Evolutionary conservation across 2,329 filamentous ascomycete genomes (phyloP), one percentile per base, ranked within the genome.

Genomic region (Sodiomyces alkalinus): DNA sequence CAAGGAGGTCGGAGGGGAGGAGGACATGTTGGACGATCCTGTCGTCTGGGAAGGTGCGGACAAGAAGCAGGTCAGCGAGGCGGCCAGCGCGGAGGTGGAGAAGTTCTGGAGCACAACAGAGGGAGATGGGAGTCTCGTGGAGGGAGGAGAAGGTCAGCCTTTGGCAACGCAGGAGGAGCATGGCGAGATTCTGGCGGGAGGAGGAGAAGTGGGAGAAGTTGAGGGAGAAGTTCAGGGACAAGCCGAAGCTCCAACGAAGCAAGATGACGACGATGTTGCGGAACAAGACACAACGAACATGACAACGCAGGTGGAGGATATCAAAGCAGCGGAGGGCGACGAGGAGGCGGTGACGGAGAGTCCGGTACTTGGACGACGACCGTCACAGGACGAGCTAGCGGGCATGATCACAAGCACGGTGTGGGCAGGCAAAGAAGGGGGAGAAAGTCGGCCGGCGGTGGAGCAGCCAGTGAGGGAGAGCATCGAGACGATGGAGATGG

Each of bases 1-100:
- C 16, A 52, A 53, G 30, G 49, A 53, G 27, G 45, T 45, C 18
- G 27, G 33, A 42, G 49, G 24, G 27, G 51, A 53, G 10, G 56
- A 62, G 24, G 56, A 62, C 37, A 40, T 58, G 17, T 58, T 61
- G 41, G 55, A 64, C 35, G 54, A 62, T 37, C 45, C 54, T 28
- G 45, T 49, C 11, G 41, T 60, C 16, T 59, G 56, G 57, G 55
- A 64, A 39, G 53, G 52, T 15, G 48, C 50, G 9, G 53, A 61
- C 24, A 51, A 49, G 34, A 58, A 49, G 33, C 35, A 36, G 6
- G 20, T 52, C 11, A 20, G 27, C 18, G 32, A 38, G 20, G 38
- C 32, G 18, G 31, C 21, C 39, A 33, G 22, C 28, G 40, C 21
- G 28, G 43, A 44, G 19, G 37, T 44, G 29, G 48, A 46, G 28